phyloP scores from a whole-genome alignment of 2,329 filamentous ascomycete species.

The Beauveria medogensis region DNA sequence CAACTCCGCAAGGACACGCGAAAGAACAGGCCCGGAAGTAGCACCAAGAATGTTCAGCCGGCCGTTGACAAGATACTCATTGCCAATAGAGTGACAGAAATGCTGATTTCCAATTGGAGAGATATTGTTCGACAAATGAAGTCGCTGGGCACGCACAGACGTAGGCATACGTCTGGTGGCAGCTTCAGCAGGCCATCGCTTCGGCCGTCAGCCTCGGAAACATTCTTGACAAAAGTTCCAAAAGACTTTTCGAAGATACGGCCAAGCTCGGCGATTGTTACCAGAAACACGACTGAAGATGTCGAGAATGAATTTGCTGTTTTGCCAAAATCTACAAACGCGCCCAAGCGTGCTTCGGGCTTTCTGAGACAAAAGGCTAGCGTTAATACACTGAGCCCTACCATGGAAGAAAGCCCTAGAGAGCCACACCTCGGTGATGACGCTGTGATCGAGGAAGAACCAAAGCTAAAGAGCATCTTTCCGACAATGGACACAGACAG shows the following conservation, averaged over 20 bases:
- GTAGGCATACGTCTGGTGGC: constrained; percentile 15
- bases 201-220: constrained; percentile 34
- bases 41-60: constrained; percentile 1
- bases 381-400: constrained; percentile 22
- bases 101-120: constrained; percentile 59
- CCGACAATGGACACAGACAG: neutral
- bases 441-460: neutral
- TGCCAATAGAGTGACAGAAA: constrained; percentile 53
- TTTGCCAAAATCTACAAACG: neutral
- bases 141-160: constrained; percentile 29
- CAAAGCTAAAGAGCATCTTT: neutral
- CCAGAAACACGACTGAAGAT: constrained; percentile 14
- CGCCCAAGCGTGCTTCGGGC: constrained; percentile 17
- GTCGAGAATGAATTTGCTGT: constrained; percentile 8
- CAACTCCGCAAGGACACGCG: constrained; percentile 1
- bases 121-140: constrained; percentile 55
- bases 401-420: constrained; percentile 21
- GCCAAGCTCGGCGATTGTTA: constrained; percentile 12
- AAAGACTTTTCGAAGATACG: constrained; percentile 20
- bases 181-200: constrained; percentile 17
- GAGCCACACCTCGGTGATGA: neutral
- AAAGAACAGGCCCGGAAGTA: neutral
- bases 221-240: constrained; percentile 30
- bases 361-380: constrained; percentile 18
- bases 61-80: constrained; percentile 49